phyloP scores from a whole-genome alignment of 2,329 filamentous ascomycete genomes.

The Chalaropsis thielavioides region DNA sequence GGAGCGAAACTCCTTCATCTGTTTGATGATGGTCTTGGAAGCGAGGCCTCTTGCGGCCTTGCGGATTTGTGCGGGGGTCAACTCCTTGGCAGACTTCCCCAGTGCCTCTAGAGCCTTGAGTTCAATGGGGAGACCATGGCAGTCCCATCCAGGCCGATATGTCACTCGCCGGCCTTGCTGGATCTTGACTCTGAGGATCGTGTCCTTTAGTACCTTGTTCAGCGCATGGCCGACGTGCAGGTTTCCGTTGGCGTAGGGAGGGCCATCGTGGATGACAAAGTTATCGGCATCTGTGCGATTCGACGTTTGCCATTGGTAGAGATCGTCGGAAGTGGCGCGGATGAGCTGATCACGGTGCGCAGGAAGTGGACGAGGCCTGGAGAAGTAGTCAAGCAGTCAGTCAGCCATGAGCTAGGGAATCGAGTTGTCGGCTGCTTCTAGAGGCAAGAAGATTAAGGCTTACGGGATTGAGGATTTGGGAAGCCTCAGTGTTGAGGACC shows the following conservation, averaged over 20 bases:
- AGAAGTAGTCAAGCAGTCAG: not conserved
- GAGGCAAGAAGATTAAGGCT: slow-evolving; percentile 20
- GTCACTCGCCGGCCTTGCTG: slow-evolving; percentile 58
- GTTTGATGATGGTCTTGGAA: slow-evolving; percentile 50
- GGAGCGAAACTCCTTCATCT: slow-evolving; percentile 58
- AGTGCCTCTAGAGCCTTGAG: slow-evolving; percentile 66
- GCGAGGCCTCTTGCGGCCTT: slow-evolving; percentile 51
- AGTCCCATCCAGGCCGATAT: slow-evolving; percentile 93
- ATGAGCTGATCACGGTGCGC: slow-evolving; percentile 45
- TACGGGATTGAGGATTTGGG: slow-evolving; percentile 63
- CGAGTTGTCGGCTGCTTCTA: not conserved
- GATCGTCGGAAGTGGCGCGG: slow-evolving; percentile 64
- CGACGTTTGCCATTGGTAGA: slow-evolving; percentile 73
- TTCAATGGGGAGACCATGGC: slow-evolving; percentile 92
- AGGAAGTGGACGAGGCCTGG: slow-evolving; percentile 38
- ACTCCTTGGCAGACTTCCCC: slow-evolving; percentile 25
- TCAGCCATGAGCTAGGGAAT: not conserved
- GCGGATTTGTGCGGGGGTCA: slow-evolving; percentile 43
- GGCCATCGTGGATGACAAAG: slow-evolving; percentile 87
- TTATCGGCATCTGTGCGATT: slow-evolving; percentile 39
- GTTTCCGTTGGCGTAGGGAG: slow-evolving; percentile 86
- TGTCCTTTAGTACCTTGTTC: slow-evolving; percentile 95
- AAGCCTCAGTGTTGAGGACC: slow-evolving; percentile 60
- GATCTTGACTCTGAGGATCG: slow-evolving; percentile 70
- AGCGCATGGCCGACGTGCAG: slow-evolving; percentile 88